Evolutionary conservation across 768 basidiomycete genomes (phyloP).

Genomic region (Pleurotus pulmonarius): DNA sequence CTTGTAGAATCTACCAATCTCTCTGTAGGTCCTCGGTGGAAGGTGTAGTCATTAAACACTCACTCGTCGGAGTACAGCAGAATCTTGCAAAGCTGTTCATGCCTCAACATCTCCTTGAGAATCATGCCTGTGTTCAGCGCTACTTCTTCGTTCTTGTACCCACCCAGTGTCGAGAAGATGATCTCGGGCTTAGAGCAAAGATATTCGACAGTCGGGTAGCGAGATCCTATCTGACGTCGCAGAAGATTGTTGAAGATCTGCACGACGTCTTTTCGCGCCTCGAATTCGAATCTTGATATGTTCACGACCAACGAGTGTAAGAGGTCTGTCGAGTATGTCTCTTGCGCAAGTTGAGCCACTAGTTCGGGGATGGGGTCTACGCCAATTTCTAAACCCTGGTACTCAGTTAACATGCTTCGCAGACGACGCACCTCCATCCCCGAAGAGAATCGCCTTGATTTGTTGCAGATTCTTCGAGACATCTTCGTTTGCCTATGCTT

Average conservation of each 20-base stretch:
- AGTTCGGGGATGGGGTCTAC: conserved; percentile 84
- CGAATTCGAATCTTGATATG: conserved; percentile 89
- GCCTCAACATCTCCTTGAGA: conserved; percentile 91
- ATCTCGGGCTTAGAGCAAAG: conserved; percentile 70
- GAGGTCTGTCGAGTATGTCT: conserved; percentile 90
- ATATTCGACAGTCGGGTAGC: conserved; percentile 97
- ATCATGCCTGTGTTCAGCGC: conserved; percentile 99
- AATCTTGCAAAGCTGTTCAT: conserved; percentile 88
- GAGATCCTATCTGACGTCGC: conserved; percentile 86
- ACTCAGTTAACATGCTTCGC: not conserved
- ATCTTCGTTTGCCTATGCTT: conserved; percentile 76
- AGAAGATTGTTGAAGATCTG: conserved; percentile 89
- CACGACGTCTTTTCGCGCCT: conserved; percentile 83
- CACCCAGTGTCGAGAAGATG: conserved; percentile 81
- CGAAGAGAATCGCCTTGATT: conserved; percentile 83
- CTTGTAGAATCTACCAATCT: conserved; percentile 75
- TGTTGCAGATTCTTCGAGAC: conserved; percentile 86
- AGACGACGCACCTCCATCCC: conserved; percentile 71
- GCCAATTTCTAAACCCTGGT: not conserved
- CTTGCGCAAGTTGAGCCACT: conserved; percentile 92
- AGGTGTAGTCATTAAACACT: conserved; percentile 26
- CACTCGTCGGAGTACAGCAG: conserved; percentile 92
- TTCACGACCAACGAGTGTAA: conserved; percentile 76
- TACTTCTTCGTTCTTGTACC: conserved; percentile 94
- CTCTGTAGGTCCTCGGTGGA: not conserved